phyloP scores from a whole-genome alignment of 257 asterid species.

The Verbena officinalis region DNA sequence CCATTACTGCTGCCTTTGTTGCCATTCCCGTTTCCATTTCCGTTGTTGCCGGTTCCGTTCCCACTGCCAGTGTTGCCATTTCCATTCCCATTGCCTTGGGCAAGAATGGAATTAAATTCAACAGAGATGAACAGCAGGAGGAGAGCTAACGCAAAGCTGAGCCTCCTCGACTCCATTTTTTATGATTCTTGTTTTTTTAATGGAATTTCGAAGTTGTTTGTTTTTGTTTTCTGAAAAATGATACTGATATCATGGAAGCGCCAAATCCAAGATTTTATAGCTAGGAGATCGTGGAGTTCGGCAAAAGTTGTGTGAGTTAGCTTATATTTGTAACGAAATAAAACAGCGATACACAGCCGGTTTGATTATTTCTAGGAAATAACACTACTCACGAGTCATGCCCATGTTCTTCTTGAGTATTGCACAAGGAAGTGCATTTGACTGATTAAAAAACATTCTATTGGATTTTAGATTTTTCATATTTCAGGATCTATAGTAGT shows the following conservation, averaged over 20 bases:
- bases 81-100: slow-evolving; percentile 37
- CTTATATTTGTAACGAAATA: slow-evolving; percentile 29
- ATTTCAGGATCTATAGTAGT: neutral
- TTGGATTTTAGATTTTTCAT: neutral
- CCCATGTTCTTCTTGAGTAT: slow-evolving; percentile 29
- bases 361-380: slow-evolving; percentile 18
- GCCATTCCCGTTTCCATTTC: slow-evolving; percentile 6
- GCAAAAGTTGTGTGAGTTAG: slow-evolving; percentile 33
- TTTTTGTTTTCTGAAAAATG: neutral
- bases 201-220: neutral
- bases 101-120: slow-evolving; percentile 45
- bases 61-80: slow-evolving; percentile 17
- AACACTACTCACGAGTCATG: neutral
- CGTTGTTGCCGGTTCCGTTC: slow-evolving; percentile 1
- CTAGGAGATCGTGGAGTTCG: slow-evolving; percentile 29
- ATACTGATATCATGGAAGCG: neutral
- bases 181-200: neutral
- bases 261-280: slow-evolving; percentile 32
- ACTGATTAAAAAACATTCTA: slow-evolving; percentile 17
- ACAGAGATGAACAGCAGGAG: slow-evolving; percentile 45
- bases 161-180: slow-evolving; percentile 48
- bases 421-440: slow-evolving; percentile 24
- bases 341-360: slow-evolving; percentile 22
- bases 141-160: slow-evolving; percentile 30
- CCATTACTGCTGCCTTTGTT: slow-evolving; percentile 9